Evolutionary conservation across 1,139 yeast genomes (phyloP).

Genomic region (Debaryomyces nepalensis): DNA sequence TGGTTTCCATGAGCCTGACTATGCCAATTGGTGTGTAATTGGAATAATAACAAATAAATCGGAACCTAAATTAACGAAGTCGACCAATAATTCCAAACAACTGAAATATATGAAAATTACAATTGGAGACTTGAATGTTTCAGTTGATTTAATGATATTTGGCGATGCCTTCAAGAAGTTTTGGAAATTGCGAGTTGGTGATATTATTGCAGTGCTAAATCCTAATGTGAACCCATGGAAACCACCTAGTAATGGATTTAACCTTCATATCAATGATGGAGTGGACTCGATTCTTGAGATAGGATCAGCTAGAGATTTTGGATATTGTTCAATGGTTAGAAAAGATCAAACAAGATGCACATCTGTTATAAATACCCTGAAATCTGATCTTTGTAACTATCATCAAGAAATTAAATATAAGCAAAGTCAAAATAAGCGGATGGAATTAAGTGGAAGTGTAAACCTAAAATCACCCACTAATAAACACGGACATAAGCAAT

Average conservation of each 20-base stretch:
- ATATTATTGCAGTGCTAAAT: conserved; percentile 72
- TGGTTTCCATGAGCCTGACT: conserved; percentile 65
- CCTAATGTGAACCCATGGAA: conserved; percentile 55
- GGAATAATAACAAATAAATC: conserved; percentile 70
- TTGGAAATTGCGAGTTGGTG: conserved; percentile 77
- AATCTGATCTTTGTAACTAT: conserved; percentile 65
- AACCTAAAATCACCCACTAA: conserved; percentile 43
- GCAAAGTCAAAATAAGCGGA: conserved; percentile 59
- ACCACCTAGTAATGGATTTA: conserved; percentile 51
- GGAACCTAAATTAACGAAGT: conserved; percentile 50
- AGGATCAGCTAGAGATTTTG: conserved; percentile 74
- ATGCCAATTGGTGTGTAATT: conserved; percentile 73
- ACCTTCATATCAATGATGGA: conserved; percentile 57
- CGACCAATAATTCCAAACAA: conserved; percentile 31
- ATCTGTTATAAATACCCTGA: conserved; percentile 58
- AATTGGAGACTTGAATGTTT: conserved; percentile 66
- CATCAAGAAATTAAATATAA: conserved; percentile 68
- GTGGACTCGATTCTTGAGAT: conserved; percentile 65
- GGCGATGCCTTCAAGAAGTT: conserved; percentile 70
- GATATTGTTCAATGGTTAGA: conserved; percentile 60
- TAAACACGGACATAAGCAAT: conserved; percentile 27
- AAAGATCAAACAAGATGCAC: conserved; percentile 58
- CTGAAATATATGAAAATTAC: conserved; percentile 63
- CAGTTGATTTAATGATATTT: conserved; percentile 65
- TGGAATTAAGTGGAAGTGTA: conserved; percentile 73